Percentiles rank a stretch among this genome's conserved stretches.
These are phyloP conservation scores for Mycena belliarum DNA, from an alignment of 768 basidiomycete species.

Conservation along the genomic window DNA sequence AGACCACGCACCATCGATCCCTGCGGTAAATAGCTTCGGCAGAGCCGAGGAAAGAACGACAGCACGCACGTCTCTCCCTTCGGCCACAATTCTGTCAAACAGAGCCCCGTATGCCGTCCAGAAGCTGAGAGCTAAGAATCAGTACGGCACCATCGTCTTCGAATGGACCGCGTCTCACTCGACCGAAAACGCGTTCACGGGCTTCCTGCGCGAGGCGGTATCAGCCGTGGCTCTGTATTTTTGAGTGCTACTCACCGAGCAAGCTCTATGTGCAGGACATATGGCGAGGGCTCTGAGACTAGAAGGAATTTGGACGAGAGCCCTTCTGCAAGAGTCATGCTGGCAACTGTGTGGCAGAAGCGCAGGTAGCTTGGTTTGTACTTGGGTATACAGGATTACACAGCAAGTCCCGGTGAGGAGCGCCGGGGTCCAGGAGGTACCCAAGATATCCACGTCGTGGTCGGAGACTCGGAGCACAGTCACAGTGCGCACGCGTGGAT, in stretches of 20 bases:
- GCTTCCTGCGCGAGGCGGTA: constrained; percentile 47
- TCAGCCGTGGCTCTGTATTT: too few species aligned
- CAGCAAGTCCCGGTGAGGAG: too few species aligned
- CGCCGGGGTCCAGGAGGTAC: too few species aligned
- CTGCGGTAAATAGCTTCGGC: constrained; percentile 79
- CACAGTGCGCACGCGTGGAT: too few species aligned
- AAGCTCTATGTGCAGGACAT: constrained; percentile 43
- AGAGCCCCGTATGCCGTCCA: constrained; percentile 70
- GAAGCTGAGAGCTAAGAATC: constrained; percentile 48
- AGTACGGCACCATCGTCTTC: not conserved
- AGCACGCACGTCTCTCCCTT: constrained; percentile 58
- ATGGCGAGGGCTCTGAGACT: constrained; percentile 34
- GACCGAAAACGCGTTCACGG: constrained; percentile 66
- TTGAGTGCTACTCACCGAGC: too few species aligned
- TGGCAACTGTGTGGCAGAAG: too few species aligned
- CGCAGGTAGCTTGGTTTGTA: too few species aligned
- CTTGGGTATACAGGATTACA: too few species aligned
- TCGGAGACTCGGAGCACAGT: too few species aligned
- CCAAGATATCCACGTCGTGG: too few species aligned
- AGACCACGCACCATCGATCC: constrained; percentile 65
- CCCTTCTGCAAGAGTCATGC: constrained; percentile 16
- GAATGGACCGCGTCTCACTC: constrained; percentile 39
- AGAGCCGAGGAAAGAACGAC: constrained; percentile 72
- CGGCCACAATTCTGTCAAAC: constrained; percentile 57
- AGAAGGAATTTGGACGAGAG: constrained; percentile 30